Percentiles rank a stretch among this genome's conserved stretches.
phyloP scores from a whole-genome alignment of 305 asterid genomes.

The Fraxinus velutina region DNA sequence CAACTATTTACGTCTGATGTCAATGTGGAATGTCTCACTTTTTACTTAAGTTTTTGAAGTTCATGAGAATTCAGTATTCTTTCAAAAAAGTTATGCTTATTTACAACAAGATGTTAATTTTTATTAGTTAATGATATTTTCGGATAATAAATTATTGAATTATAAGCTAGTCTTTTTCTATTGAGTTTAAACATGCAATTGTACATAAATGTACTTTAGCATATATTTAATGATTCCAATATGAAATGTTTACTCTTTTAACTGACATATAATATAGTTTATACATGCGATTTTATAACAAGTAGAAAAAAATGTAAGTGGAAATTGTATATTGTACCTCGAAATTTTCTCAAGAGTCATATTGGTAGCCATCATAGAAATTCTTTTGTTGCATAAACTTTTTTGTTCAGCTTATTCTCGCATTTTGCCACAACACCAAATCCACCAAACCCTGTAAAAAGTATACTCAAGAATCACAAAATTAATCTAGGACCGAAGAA shows the following conservation, averaged over 20 bases:
- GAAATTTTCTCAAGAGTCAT: background rate
- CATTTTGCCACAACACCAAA: background rate
- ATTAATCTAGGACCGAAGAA: background rate
- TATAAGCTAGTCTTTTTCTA: too few species aligned
- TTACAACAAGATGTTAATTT: too few species aligned
- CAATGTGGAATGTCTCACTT: too few species aligned
- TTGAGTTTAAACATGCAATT: too few species aligned
- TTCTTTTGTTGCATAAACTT: background rate
- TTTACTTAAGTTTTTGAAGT: too few species aligned
- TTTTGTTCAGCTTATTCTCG: background rate
- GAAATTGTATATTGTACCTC: background rate
- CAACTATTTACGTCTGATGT: too few species aligned
- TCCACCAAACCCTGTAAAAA: background rate
- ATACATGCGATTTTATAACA: background rate
- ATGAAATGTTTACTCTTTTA: background rate
- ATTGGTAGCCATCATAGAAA: background rate
- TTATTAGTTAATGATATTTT: too few species aligned
- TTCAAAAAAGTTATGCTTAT: too few species aligned
- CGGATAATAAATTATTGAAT: too few species aligned
- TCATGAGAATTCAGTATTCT: too few species aligned
- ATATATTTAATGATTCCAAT: background rate
- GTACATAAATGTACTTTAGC: too few species aligned
- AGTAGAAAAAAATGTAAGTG: background rate
- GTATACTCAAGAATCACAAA: background rate
- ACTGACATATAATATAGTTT: background rate